phyloP scores from a whole-genome alignment of 257 asterid species.

The Nicotiana paniculata region DNA sequence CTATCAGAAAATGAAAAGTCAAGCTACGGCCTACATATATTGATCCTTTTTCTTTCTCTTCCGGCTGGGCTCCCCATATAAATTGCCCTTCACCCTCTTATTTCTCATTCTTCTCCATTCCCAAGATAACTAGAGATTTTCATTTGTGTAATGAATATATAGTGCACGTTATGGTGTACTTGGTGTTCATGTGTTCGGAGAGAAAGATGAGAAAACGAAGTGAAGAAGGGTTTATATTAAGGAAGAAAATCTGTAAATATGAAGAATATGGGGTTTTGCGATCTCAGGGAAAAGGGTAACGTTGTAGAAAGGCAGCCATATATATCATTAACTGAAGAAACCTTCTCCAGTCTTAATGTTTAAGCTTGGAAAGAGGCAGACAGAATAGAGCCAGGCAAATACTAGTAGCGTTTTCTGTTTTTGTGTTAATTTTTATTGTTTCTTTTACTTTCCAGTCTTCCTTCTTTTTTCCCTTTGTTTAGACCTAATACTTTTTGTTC shows the following conservation, averaged over 20 bases:
- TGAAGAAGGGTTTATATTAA: background rate
- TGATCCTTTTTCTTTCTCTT: no score
- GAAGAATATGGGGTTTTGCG: slow-evolving; percentile 1
- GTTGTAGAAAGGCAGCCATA: slow-evolving; percentile 22
- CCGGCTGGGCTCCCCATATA: no score
- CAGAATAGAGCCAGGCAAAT: slow-evolving; percentile 90
- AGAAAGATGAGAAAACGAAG: slow-evolving; percentile 1
- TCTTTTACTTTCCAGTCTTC: background rate
- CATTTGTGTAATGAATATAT: background rate
- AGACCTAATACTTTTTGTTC: background rate
- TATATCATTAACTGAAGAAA: slow-evolving; percentile 21
- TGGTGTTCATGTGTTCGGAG: background rate
- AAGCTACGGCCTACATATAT: no score
- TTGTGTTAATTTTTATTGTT: slow-evolving; percentile 12
- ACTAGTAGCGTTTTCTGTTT: background rate
- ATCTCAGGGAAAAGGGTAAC: slow-evolving; percentile 17
- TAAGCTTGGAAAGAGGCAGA: slow-evolving; percentile 48
- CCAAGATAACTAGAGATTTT: no score
- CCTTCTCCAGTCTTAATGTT: background rate
- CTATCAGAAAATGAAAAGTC: no score
- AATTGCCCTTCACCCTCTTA: no score
- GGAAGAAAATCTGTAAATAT: slow-evolving; percentile 18
- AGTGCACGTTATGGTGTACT: background rate
- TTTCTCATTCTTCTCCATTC: no score
- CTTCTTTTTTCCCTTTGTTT: background rate